Evolutionary conservation across 306 rosid species (phyloP).

Genomic region (Abrus precatorius): DNA sequence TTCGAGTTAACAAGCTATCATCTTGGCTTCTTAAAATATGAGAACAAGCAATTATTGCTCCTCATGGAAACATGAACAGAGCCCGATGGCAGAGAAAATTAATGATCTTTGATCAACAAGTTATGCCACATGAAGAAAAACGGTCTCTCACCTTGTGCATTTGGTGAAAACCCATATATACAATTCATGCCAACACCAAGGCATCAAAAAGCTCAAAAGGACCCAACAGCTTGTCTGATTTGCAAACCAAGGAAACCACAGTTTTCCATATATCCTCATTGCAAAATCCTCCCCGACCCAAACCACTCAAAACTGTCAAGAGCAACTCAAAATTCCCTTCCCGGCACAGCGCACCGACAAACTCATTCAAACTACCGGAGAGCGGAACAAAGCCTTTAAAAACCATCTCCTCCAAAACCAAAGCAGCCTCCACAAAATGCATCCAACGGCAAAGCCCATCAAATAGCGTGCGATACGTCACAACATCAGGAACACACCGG

Average conservation of each 20-base stretch:
- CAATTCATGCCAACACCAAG: slow-evolving; percentile 45
- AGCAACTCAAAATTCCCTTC: slow-evolving; percentile 62
- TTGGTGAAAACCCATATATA: slow-evolving; percentile 5
- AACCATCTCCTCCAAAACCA: slow-evolving; percentile 77
- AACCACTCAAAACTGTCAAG: slow-evolving; percentile 51
- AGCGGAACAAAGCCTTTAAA: slow-evolving; percentile 68
- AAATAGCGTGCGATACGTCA: slow-evolving; percentile 70
- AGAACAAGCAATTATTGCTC: not conserved
- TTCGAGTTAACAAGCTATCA: not conserved
- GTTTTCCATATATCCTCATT: slow-evolving; percentile 55
- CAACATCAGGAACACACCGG: slow-evolving; percentile 61
- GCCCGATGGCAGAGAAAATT: not conserved
- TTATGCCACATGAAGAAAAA: slow-evolving; percentile 8
- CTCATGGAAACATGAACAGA: not conserved
- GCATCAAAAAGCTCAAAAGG: slow-evolving; percentile 53
- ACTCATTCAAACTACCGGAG: slow-evolving; percentile 47
- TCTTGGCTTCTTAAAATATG: not conserved
- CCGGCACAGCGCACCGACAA: slow-evolving; percentile 53
- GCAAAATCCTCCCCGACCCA: slow-evolving; percentile 55
- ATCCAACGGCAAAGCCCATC: slow-evolving; percentile 63
- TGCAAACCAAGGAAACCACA: slow-evolving; percentile 58
- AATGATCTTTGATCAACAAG: slow-evolving; percentile 3
- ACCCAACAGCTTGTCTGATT: slow-evolving; percentile 49
- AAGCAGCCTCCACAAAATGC: slow-evolving; percentile 68
- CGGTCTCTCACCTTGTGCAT: slow-evolving; percentile 1